Base-by-base conservation (phyloP, 441 rosid genomes). In the Euphorbia celastroides region DNA sequence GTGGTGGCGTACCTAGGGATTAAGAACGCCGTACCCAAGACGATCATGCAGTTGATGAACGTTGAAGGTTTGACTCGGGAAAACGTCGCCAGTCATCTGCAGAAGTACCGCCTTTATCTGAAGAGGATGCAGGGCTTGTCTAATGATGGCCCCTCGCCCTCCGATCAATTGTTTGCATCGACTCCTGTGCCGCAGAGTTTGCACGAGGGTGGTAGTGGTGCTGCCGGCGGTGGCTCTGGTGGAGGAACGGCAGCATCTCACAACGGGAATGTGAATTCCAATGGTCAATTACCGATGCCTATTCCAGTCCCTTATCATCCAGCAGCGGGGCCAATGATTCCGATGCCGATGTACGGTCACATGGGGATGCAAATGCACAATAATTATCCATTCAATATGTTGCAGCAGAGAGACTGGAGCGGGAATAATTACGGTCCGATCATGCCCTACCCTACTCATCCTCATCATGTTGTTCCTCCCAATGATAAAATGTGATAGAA, bases 21-120 rank as follows among this genome's bases (percentile, higher is more conserved):
- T 0, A 89, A 89, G 46, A 95, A 86, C 85, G 99, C 97, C 0
- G 99, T 95, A 0, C 99, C 99, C 12, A 95, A 95, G 81, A 92
- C 98, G 48, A 92, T 95, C 69, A 95, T 95, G 99, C 99, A 92
- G 82, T 60, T 92, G 74, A 95, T 95, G 99, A 95, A 95, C 71
- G 99, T 95, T 0, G 97, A 92, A 60, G 99, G 99, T 2, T 32
- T 95, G 71, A 92, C 96, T 19, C 83, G 97, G 13, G 98, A 95
- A 60, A 95, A 92, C 80, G 99, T 95, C 0, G 99, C 99, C 1
- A 90, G 96, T 67, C 98, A 95, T 71, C 68, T 95, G 62, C 99
- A 95, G 65, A 95, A 95, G 72, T 95, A 95, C 67, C 79, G 99
- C 23, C 86, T 95, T 4, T 95, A 90, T 67, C 76, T 92, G 67